These are phyloP conservation scores for Penicillium sp. DNA, from an alignment of 2,329 filamentous ascomycete species.

Conservation along the genomic window DNA sequence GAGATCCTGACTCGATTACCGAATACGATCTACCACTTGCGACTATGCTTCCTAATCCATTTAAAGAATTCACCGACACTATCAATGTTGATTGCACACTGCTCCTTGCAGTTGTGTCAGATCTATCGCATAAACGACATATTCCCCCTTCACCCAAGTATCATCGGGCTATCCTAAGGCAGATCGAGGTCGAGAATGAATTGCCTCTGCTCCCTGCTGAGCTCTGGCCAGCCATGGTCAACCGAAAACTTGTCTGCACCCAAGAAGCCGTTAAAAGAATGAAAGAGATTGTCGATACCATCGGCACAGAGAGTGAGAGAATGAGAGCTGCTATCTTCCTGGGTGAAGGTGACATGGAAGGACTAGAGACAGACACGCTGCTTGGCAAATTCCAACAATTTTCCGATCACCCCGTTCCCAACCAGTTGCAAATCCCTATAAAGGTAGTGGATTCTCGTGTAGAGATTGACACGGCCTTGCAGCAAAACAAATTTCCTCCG, in stretches of 20 bases:
- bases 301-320: conserved; percentile 60
- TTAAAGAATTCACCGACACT: conserved; percentile 39
- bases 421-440: conserved; percentile 59
- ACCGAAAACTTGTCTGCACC: conserved; percentile 61
- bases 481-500: conserved; percentile 42
- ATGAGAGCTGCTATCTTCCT: conserved; percentile 58
- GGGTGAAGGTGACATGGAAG: conserved; percentile 39
- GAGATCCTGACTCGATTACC: conserved; percentile 12
- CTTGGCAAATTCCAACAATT: conserved; percentile 39
- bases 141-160: conserved; percentile 48
- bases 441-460: conserved; percentile 49
- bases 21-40: conserved; percentile 22
- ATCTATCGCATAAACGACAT: conserved; percentile 60
- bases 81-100: conserved; percentile 57
- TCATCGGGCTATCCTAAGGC: conserved; percentile 58
- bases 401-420: conserved; percentile 53
- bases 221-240: conserved; percentile 59
- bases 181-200: conserved; percentile 61
- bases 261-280: conserved; percentile 62
- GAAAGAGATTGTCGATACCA: conserved; percentile 61
- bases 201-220: conserved; percentile 58
- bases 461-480: conserved; percentile 27
- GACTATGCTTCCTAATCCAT: conserved; percentile 37
- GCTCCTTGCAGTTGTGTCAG: conserved; percentile 67
- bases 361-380: conserved; percentile 28